phyloP scores from a whole-genome alignment of 257 asterid genomes.

The Coffea eugenioides region DNA sequence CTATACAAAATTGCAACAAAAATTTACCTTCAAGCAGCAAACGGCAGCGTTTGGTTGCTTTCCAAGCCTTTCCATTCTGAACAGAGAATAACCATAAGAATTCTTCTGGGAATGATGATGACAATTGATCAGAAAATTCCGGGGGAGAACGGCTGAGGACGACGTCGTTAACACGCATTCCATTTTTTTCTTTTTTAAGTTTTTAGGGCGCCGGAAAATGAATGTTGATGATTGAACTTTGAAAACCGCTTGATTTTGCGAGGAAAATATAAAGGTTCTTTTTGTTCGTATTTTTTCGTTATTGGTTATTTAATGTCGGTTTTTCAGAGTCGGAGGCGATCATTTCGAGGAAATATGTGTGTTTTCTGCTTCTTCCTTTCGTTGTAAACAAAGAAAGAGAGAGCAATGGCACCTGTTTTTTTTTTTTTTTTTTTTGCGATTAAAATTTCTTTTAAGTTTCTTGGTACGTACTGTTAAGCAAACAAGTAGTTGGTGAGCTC shows the following conservation, averaged over 20 bases:
- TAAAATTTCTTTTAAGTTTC: no score
- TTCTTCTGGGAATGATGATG: not conserved
- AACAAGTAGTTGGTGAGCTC: no score
- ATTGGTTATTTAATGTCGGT: not conserved
- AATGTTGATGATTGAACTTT: not conserved
- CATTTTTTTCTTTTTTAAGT: not conserved
- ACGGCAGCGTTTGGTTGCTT: not conserved
- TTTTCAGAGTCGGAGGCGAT: not conserved
- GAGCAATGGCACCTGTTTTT: no score
- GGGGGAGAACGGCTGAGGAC: slow-evolving; percentile 3
- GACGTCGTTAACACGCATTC: not conserved
- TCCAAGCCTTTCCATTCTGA: no score
- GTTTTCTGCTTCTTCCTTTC: not conserved
- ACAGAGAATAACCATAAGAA: not conserved
- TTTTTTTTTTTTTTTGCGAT: no score
- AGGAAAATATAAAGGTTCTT: no score
- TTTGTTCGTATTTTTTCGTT: not conserved
- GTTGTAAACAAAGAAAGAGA: not conserved
- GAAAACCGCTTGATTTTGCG: not conserved
- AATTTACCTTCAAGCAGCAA: not conserved
- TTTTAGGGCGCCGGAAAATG: not conserved
- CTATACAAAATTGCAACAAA: not conserved
- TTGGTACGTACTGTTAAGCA: no score
- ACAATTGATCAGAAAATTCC: not conserved
- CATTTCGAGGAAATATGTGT: not conserved